phyloP scores from a whole-genome alignment of 331 rosid species.

The Arachis monticola region DNA sequence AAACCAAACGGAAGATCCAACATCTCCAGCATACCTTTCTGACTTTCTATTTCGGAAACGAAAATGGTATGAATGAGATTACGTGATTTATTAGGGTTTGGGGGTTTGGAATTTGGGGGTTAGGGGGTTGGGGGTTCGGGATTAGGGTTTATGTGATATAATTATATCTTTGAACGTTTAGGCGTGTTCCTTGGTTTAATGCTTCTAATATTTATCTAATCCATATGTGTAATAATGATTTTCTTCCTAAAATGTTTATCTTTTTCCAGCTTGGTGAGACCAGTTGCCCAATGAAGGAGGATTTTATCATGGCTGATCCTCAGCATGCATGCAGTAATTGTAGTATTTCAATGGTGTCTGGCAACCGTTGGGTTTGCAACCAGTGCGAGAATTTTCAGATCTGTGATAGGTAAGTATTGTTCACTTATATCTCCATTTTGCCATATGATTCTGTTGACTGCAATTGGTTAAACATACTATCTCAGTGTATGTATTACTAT shows the following conservation, averaged over 20 bases:
- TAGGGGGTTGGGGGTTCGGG: no score
- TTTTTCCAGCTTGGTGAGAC: conserved; percentile 76
- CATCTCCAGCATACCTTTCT: no score
- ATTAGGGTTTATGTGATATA: background rate
- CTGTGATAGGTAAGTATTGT: conserved; percentile 68
- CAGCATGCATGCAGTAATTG: conserved; percentile 74
- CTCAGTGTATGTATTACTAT: background rate
- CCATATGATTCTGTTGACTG: background rate
- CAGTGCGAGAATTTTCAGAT: conserved; percentile 78
- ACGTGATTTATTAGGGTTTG: no score
- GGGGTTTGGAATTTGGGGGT: no score
- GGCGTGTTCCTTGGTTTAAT: background rate
- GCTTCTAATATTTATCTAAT: background rate
- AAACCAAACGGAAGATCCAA: no score
- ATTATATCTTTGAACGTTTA: background rate
- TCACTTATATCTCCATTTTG: conserved; percentile 8
- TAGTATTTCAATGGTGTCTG: conserved; percentile 69
- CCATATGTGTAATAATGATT: background rate
- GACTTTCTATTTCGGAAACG: no score
- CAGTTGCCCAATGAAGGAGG: conserved; percentile 79
- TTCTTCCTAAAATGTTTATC: conserved; percentile 14
- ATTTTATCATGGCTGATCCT: conserved; percentile 79
- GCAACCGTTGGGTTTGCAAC: conserved; percentile 69
- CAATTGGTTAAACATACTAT: background rate
- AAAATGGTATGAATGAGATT: no score